Base-by-base conservation (phyloP, 129 eudicot genomes). In the Flaveria robusta region DNA sequence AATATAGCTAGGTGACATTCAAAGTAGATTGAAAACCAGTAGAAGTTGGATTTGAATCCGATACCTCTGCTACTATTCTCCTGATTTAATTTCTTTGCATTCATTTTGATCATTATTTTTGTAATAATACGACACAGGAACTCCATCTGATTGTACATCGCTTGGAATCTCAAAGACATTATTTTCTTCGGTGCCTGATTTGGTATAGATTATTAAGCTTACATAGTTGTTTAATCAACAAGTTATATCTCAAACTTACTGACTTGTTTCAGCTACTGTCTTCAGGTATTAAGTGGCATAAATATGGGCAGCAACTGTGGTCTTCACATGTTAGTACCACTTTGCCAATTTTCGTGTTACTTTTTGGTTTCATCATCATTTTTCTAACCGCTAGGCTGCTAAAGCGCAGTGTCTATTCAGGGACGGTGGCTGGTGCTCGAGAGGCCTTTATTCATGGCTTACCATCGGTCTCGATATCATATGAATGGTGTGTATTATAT, bases 371-470 rank as follows among this genome's bases (percentile, higher is more conserved):
- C 74, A 31, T 70, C 31, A 27, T 76, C 42, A 41, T 8, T 43
- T 81, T 41, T 81, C 72, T 54, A 16, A 13, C 39, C 39, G 1
- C 39, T 7, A 46, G 50, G 22, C 14, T 56, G 22, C 23, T 70
- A 68, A 56, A 68, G 46, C 78, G 79, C 91, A 94, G 98, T 34
- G 86, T 94, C 55, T 91, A 91, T 79, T 94, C 98, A 23, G 98
- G 98, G 83, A 94, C 98, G 3, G 96, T 94, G 27, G 97, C 90
- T 56, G 98, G 98, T 79, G 98, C 98, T 73, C 92, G 98, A 46
- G 93, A 94, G 86, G 98, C 97, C 26, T 94, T 84, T 81, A 79
- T 94, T 71, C 51, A 84, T 54, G 89, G 89, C 47, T 42, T 94
- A 83, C 98, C 98, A 20, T 72, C 97, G 52, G 78, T 94, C 31